A percentile compares a stretch with the other conserved stretches of the same genome.
phyloP scores from a whole-genome alignment of 2,329 filamentous ascomycete genomes.

The Colletotrichum lupini region DNA sequence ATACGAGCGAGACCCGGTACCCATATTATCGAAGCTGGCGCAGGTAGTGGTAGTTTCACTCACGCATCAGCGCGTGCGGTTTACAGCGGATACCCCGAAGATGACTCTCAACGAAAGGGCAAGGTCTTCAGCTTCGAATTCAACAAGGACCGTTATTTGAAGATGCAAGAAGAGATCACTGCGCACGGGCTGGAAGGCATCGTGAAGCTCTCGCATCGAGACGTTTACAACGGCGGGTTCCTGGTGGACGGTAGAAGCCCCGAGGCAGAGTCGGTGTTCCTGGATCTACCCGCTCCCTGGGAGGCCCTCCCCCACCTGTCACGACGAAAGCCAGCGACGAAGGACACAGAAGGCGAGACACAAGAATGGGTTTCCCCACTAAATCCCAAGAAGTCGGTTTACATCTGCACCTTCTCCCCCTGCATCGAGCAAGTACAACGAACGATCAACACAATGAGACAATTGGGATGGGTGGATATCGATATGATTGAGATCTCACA shows the following conservation, averaged over 20 bases:
- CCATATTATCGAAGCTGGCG: constrained; percentile 81
- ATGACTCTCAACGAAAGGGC: constrained; percentile 61
- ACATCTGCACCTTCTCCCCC: constrained; percentile 94
- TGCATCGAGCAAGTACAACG: constrained; percentile 96
- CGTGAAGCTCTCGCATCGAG: constrained; percentile 80
- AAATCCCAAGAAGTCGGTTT: constrained; percentile 75
- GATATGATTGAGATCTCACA: constrained; percentile 92
- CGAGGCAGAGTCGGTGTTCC: constrained; percentile 77
- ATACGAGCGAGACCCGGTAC: constrained; percentile 79
- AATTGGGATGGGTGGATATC: constrained; percentile 89
- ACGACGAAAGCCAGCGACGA: constrained; percentile 54
- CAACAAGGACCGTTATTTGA: constrained; percentile 76
- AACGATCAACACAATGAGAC: constrained; percentile 83
- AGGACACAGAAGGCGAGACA: constrained; percentile 19
- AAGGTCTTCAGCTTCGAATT: constrained; percentile 88
- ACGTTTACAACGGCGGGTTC: constrained; percentile 83
- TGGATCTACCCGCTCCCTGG: constrained; percentile 86
- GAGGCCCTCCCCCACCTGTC: constrained; percentile 81
- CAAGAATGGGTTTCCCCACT: constrained; percentile 69
- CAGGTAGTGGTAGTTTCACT: constrained; percentile 86
- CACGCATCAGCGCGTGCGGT: constrained; percentile 82
- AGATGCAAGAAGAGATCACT: constrained; percentile 76
- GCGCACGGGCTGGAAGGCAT: constrained; percentile 73
- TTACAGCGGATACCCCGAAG: constrained; percentile 74
- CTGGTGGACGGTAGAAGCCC: constrained; percentile 69